Evolutionary conservation across 169 alveolate species (phyloP).

Genomic region (Cystoisospora suis): DNA sequence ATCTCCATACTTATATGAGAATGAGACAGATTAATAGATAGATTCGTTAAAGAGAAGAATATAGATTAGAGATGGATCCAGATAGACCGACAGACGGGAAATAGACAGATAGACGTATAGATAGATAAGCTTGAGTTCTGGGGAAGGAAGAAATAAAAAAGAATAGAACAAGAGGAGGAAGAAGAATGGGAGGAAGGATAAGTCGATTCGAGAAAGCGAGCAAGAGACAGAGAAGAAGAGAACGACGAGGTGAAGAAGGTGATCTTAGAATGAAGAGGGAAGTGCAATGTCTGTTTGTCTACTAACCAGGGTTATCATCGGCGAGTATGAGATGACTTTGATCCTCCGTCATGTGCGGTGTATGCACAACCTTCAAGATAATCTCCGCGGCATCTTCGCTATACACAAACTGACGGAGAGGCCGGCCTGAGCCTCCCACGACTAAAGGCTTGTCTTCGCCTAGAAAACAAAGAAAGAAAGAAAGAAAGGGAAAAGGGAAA

Average conservation of each 20-base stretch:
- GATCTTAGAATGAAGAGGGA: no score
- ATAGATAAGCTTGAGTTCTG: not conserved
- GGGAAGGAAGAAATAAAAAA: not conserved
- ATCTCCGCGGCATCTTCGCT: conserved; percentile 68
- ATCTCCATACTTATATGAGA: not conserved
- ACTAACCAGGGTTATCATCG: no score
- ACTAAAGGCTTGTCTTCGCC: conserved; percentile 1
- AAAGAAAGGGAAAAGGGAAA: not conserved
- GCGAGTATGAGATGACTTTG: not conserved
- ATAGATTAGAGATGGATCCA: not conserved
- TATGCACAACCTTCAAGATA: conserved; percentile 38
- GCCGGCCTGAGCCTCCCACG: conserved; percentile 67
- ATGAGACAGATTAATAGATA: no score
- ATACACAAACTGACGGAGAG: conserved; percentile 72
- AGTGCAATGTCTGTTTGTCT: no score
- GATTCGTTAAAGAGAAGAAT: no score
- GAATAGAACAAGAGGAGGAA: not conserved
- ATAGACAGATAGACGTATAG: not conserved
- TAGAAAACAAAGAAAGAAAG: not conserved
- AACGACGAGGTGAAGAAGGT: no score
- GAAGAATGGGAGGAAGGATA: not conserved
- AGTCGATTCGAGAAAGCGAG: not conserved
- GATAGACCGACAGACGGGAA: not conserved
- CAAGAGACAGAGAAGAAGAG: no score
- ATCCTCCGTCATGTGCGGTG: conserved; percentile 46